Evolutionary conservation across 208 protist species (phyloP).

Genomic region (Leishmania tarentolae): DNA sequence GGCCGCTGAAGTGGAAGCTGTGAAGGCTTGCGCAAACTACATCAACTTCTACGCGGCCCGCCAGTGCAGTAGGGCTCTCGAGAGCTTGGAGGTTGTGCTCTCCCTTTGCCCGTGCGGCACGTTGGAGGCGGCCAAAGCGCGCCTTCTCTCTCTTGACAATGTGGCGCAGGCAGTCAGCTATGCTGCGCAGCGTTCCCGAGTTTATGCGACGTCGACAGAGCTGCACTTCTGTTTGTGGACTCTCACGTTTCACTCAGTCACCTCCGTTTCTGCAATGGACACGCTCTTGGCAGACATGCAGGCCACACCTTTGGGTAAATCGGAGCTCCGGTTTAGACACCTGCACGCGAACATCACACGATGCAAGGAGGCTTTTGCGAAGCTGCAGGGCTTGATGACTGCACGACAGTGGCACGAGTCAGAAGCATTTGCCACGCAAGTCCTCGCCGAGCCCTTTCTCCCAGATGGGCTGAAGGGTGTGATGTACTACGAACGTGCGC

Average conservation of each 20-base stretch:
- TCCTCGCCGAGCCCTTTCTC: constrained; percentile 8
- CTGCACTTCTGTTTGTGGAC: constrained; percentile 47
- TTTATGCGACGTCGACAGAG: constrained; percentile 44
- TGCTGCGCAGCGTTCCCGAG: constrained; percentile 21
- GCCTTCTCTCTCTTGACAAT: constrained; percentile 46
- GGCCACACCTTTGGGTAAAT: constrained; percentile 20
- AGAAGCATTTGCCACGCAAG: neutral
- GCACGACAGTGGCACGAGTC: constrained; percentile 12
- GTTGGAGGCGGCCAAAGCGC: constrained; percentile 57
- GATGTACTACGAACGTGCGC: constrained; percentile 39
- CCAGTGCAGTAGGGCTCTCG: constrained; percentile 46
- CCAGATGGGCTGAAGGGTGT: constrained; percentile 37
- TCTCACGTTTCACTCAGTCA: constrained; percentile 51
- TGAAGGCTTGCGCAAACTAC: constrained; percentile 52
- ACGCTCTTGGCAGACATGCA: constrained; percentile 34
- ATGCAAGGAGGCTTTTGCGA: constrained; percentile 23
- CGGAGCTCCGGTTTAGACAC: constrained; percentile 47
- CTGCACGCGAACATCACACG: constrained; percentile 26
- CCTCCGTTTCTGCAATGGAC: constrained; percentile 30
- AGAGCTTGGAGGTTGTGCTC: constrained; percentile 47
- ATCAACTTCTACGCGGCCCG: constrained; percentile 37
- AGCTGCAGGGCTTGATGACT: constrained; percentile 9
- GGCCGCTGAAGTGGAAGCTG: constrained; percentile 34
- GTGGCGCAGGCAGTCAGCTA: constrained; percentile 33
- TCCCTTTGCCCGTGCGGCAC: constrained; percentile 48